These are phyloP conservation scores for Globisporangium okanoganense DNA, from an alignment of 352 stramenopile genomes.

Conservation along the genomic window DNA sequence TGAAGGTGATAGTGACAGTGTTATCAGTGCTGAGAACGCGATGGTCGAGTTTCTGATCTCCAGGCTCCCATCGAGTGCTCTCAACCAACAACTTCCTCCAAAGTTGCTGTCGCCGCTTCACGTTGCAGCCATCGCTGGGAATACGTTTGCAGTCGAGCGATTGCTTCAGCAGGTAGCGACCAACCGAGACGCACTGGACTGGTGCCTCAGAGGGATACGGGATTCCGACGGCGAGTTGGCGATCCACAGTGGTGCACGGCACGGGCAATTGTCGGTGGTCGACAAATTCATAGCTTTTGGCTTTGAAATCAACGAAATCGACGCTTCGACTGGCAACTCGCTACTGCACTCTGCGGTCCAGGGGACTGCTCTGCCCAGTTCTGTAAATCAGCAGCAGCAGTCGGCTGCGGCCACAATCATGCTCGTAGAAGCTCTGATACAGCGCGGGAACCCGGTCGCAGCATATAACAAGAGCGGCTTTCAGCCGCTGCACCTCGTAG, in stretches of 20 bases:
- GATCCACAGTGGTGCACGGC: not conserved
- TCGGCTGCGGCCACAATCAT: not conserved
- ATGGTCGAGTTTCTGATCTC: slow-evolving; percentile 11
- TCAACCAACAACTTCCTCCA: slow-evolving; percentile 2
- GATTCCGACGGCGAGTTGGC: not conserved
- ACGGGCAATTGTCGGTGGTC: not conserved
- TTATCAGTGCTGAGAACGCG: not conserved
- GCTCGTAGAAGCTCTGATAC: not conserved
- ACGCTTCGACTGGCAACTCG: slow-evolving; percentile 1
- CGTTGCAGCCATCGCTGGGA: slow-evolving; percentile 1
- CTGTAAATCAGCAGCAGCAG: not conserved
- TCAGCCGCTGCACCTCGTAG: slow-evolving; percentile 2
- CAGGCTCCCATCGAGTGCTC: not conserved
- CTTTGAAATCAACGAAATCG: not conserved
- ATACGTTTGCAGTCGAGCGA: slow-evolving; percentile 2
- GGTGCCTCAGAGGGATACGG: not conserved
- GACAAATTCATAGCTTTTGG: not conserved
- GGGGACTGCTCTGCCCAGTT: not conserved
- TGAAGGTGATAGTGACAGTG: too few relatives aligned
- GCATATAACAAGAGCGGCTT: not conserved
- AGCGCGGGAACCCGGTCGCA: not conserved
- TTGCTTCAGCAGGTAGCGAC: not conserved
- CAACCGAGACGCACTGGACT: not conserved
- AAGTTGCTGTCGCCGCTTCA: slow-evolving; percentile 7
- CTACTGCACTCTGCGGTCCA: not conserved